Percentiles rank a stretch among this genome's conserved stretches.
Conservation (phyloP, 768 basidiomycete species). For the Cyclocybe cylindracea region DNA sequence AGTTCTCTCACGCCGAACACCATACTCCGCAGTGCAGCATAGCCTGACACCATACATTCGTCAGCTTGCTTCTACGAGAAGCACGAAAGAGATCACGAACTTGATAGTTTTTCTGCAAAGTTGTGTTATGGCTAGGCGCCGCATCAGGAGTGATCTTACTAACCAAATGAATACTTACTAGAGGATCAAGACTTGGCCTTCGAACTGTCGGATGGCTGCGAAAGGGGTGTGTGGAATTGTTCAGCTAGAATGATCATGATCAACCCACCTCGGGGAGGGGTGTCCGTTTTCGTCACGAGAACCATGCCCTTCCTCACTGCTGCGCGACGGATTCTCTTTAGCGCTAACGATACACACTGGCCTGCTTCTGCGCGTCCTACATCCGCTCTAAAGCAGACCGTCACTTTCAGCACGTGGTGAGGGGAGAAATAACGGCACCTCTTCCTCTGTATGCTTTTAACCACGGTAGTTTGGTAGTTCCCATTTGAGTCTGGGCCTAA, state of each 20-base stretch:
- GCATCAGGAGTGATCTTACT: constrained; percentile 1
- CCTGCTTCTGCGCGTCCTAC: constrained; percentile 90
- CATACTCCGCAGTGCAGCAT: constrained; percentile 92
- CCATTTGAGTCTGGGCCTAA: constrained; percentile 94
- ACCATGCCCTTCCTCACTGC: constrained; percentile 96
- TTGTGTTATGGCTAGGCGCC: constrained; percentile 77
- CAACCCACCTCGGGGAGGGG: constrained; percentile 68
- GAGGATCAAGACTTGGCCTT: constrained; percentile 91
- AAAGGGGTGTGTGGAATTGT: neutral
- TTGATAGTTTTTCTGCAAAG: constrained; percentile 91
- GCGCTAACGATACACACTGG: constrained; percentile 90
- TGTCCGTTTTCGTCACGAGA: constrained; percentile 77
- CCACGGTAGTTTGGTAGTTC: constrained; percentile 73
- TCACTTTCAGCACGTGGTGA: neutral
- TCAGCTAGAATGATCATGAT: neutral
- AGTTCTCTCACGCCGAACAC: constrained; percentile 7
- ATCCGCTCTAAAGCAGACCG: constrained; percentile 53
- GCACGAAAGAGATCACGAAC: constrained; percentile 35
- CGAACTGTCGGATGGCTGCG: constrained; percentile 79
- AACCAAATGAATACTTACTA: constrained; percentile 56
- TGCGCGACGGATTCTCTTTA: constrained; percentile 83
- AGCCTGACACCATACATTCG: constrained; percentile 42
- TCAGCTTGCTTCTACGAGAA: too few relatives aligned
- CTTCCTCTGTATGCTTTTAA: constrained; percentile 95
- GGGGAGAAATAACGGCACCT: constrained; percentile 43